Evolutionary conservation across 805 yeast genomes (phyloP).

Genomic region (Ogataea pignaliae): DNA sequence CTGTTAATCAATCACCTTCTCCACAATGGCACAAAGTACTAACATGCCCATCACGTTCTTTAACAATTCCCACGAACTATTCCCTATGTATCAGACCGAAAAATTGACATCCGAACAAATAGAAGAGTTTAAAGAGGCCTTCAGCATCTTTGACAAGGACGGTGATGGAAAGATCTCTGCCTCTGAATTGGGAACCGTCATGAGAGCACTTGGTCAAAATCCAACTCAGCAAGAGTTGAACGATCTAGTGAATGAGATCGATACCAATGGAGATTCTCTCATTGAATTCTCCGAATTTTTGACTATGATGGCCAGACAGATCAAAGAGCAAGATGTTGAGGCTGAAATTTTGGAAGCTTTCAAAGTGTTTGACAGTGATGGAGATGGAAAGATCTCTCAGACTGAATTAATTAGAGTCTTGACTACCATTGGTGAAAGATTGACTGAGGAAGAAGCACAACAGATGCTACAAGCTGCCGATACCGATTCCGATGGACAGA

Average conservation of each 20-base stretch:
- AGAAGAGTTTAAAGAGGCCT: slow-evolving; percentile 96
- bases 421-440: slow-evolving; percentile 95
- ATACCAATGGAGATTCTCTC: slow-evolving; percentile 88
- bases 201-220: slow-evolving; percentile 98
- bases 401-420: slow-evolving; percentile 95
- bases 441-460: slow-evolving; percentile 94
- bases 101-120: slow-evolving; percentile 94
- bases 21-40: background rate
- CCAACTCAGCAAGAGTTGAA: slow-evolving; percentile 95
- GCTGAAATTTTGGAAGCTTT: slow-evolving; percentile 97
- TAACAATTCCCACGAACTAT: no score
- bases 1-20: background rate
- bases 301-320: slow-evolving; percentile 86
- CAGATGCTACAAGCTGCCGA: slow-evolving; percentile 97
- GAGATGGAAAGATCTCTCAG: slow-evolving; percentile 94
- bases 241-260: slow-evolving; percentile 96
- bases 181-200: slow-evolving; percentile 92
- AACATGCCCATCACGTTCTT: background rate
- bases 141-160: slow-evolving; percentile 93
- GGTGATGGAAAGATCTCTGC: slow-evolving; percentile 96
- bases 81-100: slow-evolving; percentile 49
- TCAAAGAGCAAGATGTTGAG: slow-evolving; percentile 95
- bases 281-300: slow-evolving; percentile 80
- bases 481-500: slow-evolving; percentile 93
- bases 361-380: slow-evolving; percentile 94